These are phyloP conservation scores for Debaryomyces coudertii DNA, from an alignment of 1,139 yeast genomes.

Conservation along the genomic window DNA sequence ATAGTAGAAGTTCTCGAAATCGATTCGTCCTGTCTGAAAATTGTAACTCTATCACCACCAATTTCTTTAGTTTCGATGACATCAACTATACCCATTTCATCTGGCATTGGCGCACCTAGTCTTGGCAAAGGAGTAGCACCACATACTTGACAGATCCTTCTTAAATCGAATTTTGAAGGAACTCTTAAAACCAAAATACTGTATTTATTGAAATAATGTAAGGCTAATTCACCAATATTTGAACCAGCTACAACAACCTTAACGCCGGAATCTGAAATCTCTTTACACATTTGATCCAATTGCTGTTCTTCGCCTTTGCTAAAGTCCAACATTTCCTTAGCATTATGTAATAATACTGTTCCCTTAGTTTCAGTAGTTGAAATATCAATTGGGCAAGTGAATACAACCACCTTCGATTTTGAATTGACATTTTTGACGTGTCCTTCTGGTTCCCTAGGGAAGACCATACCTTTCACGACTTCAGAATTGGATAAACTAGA, in stretches of 20 bases:
- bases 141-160: constrained; percentile 94
- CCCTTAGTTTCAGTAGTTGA: constrained; percentile 97
- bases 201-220: constrained; percentile 88
- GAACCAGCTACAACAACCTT: constrained; percentile 91
- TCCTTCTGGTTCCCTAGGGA: constrained; percentile 96
- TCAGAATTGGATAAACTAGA: constrained; percentile 71
- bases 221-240: constrained; percentile 87
- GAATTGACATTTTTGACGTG: constrained; percentile 62
- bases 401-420: constrained; percentile 86
- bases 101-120: constrained; percentile 94
- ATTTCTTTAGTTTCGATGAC: constrained; percentile 89
- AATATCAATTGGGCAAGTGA: constrained; percentile 91
- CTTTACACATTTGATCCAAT: constrained; percentile 83
- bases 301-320: constrained; percentile 96
- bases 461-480: constrained; percentile 96
- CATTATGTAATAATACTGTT: constrained; percentile 91
- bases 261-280: constrained; percentile 82
- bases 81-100: constrained; percentile 89
- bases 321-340: constrained; percentile 94
- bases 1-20: constrained; percentile 83
- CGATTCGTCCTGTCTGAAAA: constrained; percentile 82
- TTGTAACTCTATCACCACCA: constrained; percentile 96
- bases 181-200: constrained; percentile 84
- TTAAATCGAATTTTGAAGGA: constrained; percentile 89
- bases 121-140: constrained; percentile 97